phyloP scores from a whole-genome alignment of 176 grass and related monocot genomes.

The Dactylis glomerata region DNA sequence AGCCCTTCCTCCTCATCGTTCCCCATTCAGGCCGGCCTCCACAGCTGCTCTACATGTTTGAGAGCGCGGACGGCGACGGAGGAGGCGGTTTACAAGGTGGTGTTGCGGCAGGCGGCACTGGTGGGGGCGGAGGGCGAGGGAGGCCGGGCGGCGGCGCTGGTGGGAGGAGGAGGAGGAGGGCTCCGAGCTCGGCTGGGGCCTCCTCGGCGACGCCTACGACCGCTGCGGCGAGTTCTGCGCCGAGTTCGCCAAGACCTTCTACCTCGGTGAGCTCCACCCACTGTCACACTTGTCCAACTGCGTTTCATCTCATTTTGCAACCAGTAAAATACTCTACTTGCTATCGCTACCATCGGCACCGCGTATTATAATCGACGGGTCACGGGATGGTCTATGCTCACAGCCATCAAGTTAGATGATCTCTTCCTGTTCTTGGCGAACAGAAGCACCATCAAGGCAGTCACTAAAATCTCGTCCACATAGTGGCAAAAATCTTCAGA shows the following conservation, averaged over 20 bases:
- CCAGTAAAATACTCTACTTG: too few species aligned
- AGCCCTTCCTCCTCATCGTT: too few species aligned
- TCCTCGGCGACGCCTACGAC: slow-evolving; percentile 74
- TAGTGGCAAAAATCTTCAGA: background rate
- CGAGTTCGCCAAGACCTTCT: slow-evolving; percentile 99
- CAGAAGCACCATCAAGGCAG: too few species aligned
- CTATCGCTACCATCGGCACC: background rate
- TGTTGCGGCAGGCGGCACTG: slow-evolving; percentile 55
- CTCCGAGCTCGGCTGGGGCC: slow-evolving; percentile 30
- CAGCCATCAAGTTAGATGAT: background rate
- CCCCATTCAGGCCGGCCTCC: too few species aligned
- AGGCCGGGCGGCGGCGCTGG: background rate
- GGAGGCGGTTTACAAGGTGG: slow-evolving; percentile 46
- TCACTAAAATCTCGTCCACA: background rate
- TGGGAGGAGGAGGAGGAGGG: slow-evolving; percentile 22
- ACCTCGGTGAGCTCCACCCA: slow-evolving; percentile 49
- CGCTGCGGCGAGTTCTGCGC: slow-evolving; percentile 90
- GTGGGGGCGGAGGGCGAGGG: background rate
- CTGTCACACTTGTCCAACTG: background rate
- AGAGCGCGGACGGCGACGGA: slow-evolving; percentile 35
- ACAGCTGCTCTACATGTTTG: too few species aligned
- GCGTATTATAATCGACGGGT: background rate
- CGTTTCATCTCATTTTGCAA: background rate
- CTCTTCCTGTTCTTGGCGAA: too few species aligned
- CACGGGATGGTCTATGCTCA: background rate